Evolutionary conservation across 306 rosid genomes (phyloP), one percentile per base, ranked within the genome.

Genomic region (Malus asiatica): DNA sequence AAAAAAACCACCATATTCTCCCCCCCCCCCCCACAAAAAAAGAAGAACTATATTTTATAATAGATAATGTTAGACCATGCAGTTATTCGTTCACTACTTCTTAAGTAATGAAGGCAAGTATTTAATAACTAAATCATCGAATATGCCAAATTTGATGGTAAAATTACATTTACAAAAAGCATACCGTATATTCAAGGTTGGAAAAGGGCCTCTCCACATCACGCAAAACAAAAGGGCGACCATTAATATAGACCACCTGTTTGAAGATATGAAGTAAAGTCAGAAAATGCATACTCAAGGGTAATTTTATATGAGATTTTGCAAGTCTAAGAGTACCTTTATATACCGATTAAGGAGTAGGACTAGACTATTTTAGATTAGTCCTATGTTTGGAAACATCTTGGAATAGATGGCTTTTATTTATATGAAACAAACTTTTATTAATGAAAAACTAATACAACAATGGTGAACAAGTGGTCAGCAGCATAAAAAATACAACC

Each of bases 201-300:
- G 94, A 89, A 83, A 93, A 93, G 19, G 98, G 98, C 72, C 93
- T 85, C 86, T 87, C 98, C 79, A 90, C 96, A 10, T 93, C 98
- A 64, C 98, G 96, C 87, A 88, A 81, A 63, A 93, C 98, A 80
- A 93, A 93, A 71, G 98, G 98, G 20, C 96, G 90, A 5, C 96
- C 93, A 80, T 93, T 93, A 74, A 93, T 87, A 82, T 93, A 90
- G 70, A 93, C 97, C 78, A 93, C 89, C 98, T 93, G 84, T 74
- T 85, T 71, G 82, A 71, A 77, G 62, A 76, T 68, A 80, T 51
- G 66, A 64, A 46, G 10, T 63, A 74, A 62, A 70, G 52, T 29
- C 69, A 30, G 58, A 68, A 22, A 76, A 62, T 33, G 33, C 61
- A 76, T 65, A 58, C n/a, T 64, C 18, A 59, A 65, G 25, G 70